phyloP scores from a whole-genome alignment of 768 basidiomycete species.

The Suillus cothurnatus region DNA sequence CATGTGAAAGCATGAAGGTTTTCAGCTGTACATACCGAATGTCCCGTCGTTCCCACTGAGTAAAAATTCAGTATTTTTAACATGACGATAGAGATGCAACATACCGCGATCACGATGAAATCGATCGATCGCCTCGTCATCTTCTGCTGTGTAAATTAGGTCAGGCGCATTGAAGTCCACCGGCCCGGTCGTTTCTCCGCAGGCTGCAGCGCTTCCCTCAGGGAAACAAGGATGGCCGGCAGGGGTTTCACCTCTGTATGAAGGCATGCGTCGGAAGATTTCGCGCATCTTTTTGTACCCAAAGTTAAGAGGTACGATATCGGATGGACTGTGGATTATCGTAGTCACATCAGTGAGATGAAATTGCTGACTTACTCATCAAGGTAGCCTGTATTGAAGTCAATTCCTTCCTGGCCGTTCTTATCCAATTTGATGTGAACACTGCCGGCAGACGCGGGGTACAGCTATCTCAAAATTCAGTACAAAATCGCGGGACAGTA shows the following conservation, averaged over 20 bases:
- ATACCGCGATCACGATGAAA: background rate
- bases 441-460: background rate
- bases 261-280: background rate
- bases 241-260: background rate
- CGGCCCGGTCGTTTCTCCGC: background rate
- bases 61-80: background rate
- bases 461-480: background rate
- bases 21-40: background rate
- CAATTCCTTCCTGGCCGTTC: background rate
- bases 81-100: background rate
- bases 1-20: background rate
- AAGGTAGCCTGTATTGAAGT: background rate
- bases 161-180: background rate
- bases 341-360: background rate
- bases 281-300: background rate
- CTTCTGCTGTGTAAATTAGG: background rate
- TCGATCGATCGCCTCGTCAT: background rate
- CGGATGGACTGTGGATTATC: background rate
- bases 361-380: background rate
- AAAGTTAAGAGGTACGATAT: background rate
- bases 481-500: background rate
- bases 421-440: background rate
- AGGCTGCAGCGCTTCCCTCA: background rate
- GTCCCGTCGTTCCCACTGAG: background rate
- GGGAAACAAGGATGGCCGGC: background rate